These are phyloP conservation scores for Coemansia sp. DNA, from an alignment of 192 early-diverging fungal genomes.

Conservation along the genomic window DNA sequence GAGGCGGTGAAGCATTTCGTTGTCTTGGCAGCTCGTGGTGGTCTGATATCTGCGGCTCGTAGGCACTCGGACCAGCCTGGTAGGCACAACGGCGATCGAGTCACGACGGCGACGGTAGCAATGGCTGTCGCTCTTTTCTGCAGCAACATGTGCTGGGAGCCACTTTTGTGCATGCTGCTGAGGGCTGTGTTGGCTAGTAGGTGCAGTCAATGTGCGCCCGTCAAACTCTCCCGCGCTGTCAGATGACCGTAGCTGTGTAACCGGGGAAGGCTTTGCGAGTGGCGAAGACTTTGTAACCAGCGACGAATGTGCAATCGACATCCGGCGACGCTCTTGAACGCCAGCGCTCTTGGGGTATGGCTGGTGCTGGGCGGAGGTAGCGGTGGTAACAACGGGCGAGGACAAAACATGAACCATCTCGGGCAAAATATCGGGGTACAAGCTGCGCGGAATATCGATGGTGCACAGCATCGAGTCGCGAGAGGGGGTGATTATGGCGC, in stretches of 20 bases:
- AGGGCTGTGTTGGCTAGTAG: not conserved
- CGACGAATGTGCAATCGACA: not conserved
- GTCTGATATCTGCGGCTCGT: conserved; percentile 1
- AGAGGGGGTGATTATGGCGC: conserved; percentile 60
- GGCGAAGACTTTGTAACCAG: not conserved
- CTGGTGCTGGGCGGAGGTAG: not conserved
- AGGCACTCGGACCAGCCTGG: not conserved
- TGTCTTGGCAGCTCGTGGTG: not conserved
- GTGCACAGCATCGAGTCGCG: conserved; percentile 59
- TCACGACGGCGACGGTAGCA: not conserved
- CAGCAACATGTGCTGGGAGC: not conserved
- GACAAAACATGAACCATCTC: conserved; percentile 16
- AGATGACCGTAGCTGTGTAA: not conserved
- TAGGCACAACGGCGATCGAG: not conserved
- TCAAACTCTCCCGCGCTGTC: not conserved
- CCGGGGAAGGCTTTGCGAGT: not conserved
- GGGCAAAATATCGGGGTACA: conserved; percentile 71
- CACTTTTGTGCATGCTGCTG: not conserved
- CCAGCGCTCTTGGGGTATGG: not conserved
- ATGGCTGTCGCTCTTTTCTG: not conserved
- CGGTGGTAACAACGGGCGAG: not conserved
- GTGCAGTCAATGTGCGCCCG: not conserved
- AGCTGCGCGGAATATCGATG: conserved; percentile 63
- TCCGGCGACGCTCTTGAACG: not conserved
- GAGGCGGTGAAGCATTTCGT: conserved; percentile 1